Base-by-base conservation (phyloP, 306 rosid genomes). In the Betula pendula region DNA sequence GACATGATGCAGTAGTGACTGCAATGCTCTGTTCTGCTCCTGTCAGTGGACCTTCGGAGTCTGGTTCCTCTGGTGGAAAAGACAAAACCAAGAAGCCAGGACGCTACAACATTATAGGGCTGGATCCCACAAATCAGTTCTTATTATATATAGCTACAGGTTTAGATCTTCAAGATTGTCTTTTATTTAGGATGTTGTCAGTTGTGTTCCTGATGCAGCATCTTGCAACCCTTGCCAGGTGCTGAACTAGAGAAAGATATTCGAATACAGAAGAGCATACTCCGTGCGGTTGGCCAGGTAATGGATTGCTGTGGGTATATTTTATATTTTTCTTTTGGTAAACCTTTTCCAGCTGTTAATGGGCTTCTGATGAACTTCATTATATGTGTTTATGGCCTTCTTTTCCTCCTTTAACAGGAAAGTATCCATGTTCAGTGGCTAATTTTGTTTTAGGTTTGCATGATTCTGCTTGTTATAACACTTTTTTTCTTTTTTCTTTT, bases 1-100 rank as follows among this genome's bases (percentile, higher is more conserved):
- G 94, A 13, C 91, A 96, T 78, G 98, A 88, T 84, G 99, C 99
- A 7, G 93, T 79, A 63, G 93, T 96, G 78, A 96, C 98, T 72
- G 92, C 94, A 71, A 91, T 96, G 99, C 96, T 92, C 58, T 91
- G 99, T 81, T 71, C 92, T 78, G 86, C 90, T 84, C 99, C 99
- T 83, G 81, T 91, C 20, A 91, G 97, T 80, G 97, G 99, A 38
- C 89, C 87, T 83, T 81, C 81, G 8, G 99, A 96, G 45, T 90
- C 91, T 8, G 97, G 85, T 58, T 86, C 98, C 70, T 89, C 99
- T 87, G 81, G 86, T 70, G 97, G 94, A 84, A 96, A 96, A 81
- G 99, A 96, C 85, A 96, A 96, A 84, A 81, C 90, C 74, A 96
- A 89, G 84, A 96, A 96, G 80, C 87, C 90, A 59, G 90, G 90